Evolutionary conservation across 108 stramenopile genomes (phyloP).

Genomic region (Pseudonitzschia pungens): DNA sequence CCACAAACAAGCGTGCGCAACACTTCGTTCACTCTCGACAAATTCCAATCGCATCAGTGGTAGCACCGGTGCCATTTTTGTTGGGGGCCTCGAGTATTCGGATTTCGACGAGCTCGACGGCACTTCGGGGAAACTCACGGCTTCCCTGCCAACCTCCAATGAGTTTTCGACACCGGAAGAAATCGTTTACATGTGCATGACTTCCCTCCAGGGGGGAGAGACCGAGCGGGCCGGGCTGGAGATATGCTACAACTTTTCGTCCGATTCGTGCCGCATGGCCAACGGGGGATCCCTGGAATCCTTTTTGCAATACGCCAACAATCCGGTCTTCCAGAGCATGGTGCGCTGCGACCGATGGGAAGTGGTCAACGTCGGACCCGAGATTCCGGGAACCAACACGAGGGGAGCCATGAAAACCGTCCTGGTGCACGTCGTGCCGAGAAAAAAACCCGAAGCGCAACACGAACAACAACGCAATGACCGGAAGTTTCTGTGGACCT

Average conservation of each 20-base stretch:
- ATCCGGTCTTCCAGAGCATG: slow-evolving; percentile 74
- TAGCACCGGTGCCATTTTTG: not conserved
- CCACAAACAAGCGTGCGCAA: too few relatives aligned
- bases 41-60: not conserved
- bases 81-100: not conserved
- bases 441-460: not conserved
- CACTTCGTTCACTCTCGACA: too few relatives aligned
- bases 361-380: slow-evolving; percentile 55
- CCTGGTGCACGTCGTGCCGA: slow-evolving; percentile 43
- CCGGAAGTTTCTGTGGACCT: slow-evolving; percentile 62
- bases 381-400: slow-evolving; percentile 47
- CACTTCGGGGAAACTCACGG: not conserved
- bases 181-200: slow-evolving; percentile 60
- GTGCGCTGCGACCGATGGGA: slow-evolving; percentile 48
- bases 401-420: slow-evolving; percentile 79
- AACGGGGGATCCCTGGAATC: slow-evolving; percentile 63
- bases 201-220: slow-evolving; percentile 43
- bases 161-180: slow-evolving; percentile 19
- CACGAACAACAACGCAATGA: slow-evolving; percentile 1
- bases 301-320: slow-evolving; percentile 66
- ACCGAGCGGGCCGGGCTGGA: slow-evolving; percentile 27
- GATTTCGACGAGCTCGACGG: not conserved
- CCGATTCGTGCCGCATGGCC: slow-evolving; percentile 71
- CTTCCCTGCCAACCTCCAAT: not conserved
- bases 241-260: slow-evolving; percentile 72